Evolutionary conservation across 208 protist species (phyloP), one percentile per base, ranked within the genome.

Genomic region (Crithidia thermophila): DNA sequence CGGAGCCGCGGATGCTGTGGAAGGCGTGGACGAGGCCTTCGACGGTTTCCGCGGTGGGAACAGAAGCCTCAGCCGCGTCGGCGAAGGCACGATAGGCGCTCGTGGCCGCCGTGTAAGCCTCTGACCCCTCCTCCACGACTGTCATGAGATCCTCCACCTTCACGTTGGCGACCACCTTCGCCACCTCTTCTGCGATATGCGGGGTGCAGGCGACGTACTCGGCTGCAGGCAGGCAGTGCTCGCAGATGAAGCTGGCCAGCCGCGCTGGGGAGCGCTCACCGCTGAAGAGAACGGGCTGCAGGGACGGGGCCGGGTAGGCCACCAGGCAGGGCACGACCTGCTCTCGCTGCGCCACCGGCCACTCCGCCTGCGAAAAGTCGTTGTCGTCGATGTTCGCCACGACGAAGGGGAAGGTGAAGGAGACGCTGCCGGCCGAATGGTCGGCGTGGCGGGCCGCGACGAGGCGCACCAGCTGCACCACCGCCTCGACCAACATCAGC

Each of bases 361-460:
- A 91, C 64, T 88, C 81, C 27, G 25, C 46, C 27, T 33, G 49
- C 20, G 79, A 42, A 16, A 86, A 67, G 28, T 91, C 85, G 65
- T 91, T 91, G 40, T 86, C 72, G 65, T 91, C 85, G 56, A 91
- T 84, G 73, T 86, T 88, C 42, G 81, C 87, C 25, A 56, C 60
- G 11, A 88, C 43, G 59, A 81, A 91, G 23, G 51, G 72, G 18
- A 91, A 67, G 42, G n/a, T 28, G 14, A 66, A 51, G 23, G 36
- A 62, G 23, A 59, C 58, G 40, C 51, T 51, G 46, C 23, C 61
- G 28, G 50, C 34, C 23, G 66, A 43, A 61, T 47, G 68, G 37
- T 47, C 56, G 42, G 56, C 36, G 57, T 77, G 57, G 30, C 49
- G 40, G 31, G 36, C 37, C 0, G 75, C 71, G 23, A 80, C 74